Percentiles rank a stretch among this genome's conserved stretches.
Evolutionary conservation across 1,284 basidiomycete genomes (phyloP).

Genomic region (Ceratobasidium sp.): DNA sequence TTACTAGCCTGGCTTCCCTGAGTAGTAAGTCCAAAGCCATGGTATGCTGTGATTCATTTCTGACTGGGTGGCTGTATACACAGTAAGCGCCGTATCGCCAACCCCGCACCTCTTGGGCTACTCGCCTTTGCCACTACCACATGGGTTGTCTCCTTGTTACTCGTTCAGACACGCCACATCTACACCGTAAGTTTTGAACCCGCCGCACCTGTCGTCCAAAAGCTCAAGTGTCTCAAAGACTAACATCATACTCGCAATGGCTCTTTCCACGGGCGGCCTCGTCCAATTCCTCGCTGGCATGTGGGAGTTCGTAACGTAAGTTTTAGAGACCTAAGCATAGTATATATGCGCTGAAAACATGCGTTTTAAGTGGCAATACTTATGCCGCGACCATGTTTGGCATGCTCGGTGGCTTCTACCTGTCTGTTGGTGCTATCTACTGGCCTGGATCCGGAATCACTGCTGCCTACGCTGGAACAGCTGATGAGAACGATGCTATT

Average conservation of each 20-base stretch:
- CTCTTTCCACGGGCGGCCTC: constrained; percentile 47
- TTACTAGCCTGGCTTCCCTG: constrained; percentile 23
- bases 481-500: constrained; percentile 42
- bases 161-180: constrained; percentile 43
- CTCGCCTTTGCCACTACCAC: constrained; percentile 51
- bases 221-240: constrained; percentile 37
- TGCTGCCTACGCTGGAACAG: constrained; percentile 45
- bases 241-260: constrained; percentile 49
- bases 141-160: constrained; percentile 45
- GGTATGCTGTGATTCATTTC: neutral
- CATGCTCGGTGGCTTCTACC: constrained; percentile 44
- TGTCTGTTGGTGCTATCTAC: constrained; percentile 39
- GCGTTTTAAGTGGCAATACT: constrained; percentile 49
- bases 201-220: constrained; percentile 55
- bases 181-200: constrained; percentile 40
- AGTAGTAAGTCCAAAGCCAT: neutral
- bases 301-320: constrained; percentile 52
- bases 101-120: constrained; percentile 53
- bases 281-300: constrained; percentile 54
- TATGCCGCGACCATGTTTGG: constrained; percentile 54
- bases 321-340: constrained; percentile 44
- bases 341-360: neutral
- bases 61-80: neutral
- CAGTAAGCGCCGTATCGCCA: constrained; percentile 47
- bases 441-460: constrained; percentile 14